phyloP scores from a whole-genome alignment of 2,329 filamentous ascomycete species.

The Fusarium sacchari region DNA sequence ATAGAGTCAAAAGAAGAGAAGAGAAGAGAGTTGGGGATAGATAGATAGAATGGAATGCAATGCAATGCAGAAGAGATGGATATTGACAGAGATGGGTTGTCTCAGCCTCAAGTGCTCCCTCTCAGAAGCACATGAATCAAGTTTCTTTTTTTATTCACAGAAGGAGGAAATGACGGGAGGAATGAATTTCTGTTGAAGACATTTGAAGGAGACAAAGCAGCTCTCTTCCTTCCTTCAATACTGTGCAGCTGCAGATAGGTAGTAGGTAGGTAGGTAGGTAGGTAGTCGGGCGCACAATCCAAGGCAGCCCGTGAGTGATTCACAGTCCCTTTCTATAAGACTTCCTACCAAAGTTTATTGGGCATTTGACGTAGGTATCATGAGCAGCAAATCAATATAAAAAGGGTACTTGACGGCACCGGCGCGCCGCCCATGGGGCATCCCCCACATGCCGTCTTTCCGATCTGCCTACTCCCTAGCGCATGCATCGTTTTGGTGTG shows the following conservation, averaged over 20 bases:
- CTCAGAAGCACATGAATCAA: neutral
- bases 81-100: conserved; percentile 8
- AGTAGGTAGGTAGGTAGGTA: neutral
- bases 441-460: conserved; percentile 35
- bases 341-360: neutral
- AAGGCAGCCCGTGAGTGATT: neutral
- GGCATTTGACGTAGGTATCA: neutral
- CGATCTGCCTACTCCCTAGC: conserved; percentile 12
- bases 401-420: conserved; percentile 4
- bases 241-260: neutral
- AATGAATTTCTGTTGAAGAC: conserved; percentile 18
- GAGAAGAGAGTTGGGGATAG: neutral
- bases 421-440: neutral
- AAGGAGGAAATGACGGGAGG: conserved; percentile 1
- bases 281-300: neutral
- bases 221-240: neutral
- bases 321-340: neutral
- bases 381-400: neutral
- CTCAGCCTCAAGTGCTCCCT: neutral
- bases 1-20: neutral
- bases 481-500: neutral
- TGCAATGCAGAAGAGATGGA: neutral
- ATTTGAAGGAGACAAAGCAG: conserved; percentile 1
- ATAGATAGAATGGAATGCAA: neutral
- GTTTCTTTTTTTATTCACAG: conserved; percentile 25